Evolutionary conservation across 257 asterid genomes (phyloP), one percentile per base, ranked within the genome.

Genomic region (Euphrasia confusa): DNA sequence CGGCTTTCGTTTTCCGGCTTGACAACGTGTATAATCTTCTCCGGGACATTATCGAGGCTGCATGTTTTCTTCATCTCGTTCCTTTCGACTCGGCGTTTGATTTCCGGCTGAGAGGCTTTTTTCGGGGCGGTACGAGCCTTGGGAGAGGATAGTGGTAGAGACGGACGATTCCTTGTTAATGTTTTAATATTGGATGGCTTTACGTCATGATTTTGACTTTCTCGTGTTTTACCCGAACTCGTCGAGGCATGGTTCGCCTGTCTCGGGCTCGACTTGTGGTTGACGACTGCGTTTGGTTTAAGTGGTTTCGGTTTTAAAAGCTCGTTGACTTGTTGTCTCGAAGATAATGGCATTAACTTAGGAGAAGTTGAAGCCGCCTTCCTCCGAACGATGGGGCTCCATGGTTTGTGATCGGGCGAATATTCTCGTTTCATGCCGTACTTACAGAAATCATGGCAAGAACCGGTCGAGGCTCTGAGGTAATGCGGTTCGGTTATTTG

Each of bases 371-470:
- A 49, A 33, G n/a, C 60, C 61, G 67, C 69, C 53, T 58, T 70
- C 10, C 52, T 49, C 55, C 27, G 55, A 15, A 21, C 27, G 11
- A 50, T 27, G 2, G 68, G 28, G 3, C 68, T 56, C 71, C 67
- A 37, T 53, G 79, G 53, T 54, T 73, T 64, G 24, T 21, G 24
- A 62, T 68, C 69, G 45, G 76, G 78, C 49, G 60, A 32, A 12
- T 21, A 21, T 21, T 70, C 68, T 5, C 68, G 79, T 50, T 64
- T 80, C 60, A 67, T 50, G 4, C 98, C 98, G 61, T 72, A 82
- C 69, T 90, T 90, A 74, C 98, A 87, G 52, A 82, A 67, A 70
- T 90, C 98, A 44, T 90, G 98, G 78, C 98, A 85, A 61, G 98
- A 83, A 59, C 94, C 95, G 27, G 83, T 85, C 13, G 94, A 87